Percentiles rank a stretch among this genome's conserved stretches.
phyloP scores from a whole-genome alignment of 1,284 basidiomycete genomes.

The Mycena citricolor region DNA sequence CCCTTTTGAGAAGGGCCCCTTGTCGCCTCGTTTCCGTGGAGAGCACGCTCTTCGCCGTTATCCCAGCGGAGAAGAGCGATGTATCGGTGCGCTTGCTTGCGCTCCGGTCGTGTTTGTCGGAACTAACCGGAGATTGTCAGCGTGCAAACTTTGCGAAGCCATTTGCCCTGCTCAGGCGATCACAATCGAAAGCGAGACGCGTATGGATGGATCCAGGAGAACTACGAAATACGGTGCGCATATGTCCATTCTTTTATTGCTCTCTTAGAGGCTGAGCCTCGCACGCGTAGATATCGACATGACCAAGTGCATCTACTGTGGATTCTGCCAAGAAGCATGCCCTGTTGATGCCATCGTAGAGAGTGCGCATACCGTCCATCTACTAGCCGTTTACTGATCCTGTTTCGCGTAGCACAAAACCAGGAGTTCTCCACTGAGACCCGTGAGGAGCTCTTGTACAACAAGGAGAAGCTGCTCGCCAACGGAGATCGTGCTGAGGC shows the following conservation, averaged over 20 bases:
- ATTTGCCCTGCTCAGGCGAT: constrained; percentile 99
- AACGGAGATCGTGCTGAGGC: constrained; percentile 97
- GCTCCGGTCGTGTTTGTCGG: constrained; percentile 5
- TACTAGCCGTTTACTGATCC: constrained; percentile 2
- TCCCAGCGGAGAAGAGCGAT: constrained; percentile 97
- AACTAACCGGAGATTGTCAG: too few species aligned
- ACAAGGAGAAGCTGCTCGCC: constrained; percentile 95
- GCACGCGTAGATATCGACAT: constrained; percentile 83
- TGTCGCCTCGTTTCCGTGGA: constrained; percentile 97
- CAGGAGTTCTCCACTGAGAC: constrained; percentile 97
- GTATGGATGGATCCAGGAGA: constrained; percentile 92
- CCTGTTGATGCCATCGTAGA: constrained; percentile 99
- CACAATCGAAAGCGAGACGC: constrained; percentile 97
- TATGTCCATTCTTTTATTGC: constrained; percentile 24
- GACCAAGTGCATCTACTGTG: constrained; percentile 97
- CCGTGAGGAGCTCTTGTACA: constrained; percentile 97
- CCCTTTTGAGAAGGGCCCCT: constrained; percentile 96
- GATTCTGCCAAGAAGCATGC: constrained; percentile 98
- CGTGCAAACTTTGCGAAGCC: constrained; percentile 99
- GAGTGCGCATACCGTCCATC: constrained; percentile 58
- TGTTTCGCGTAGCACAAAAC: constrained; percentile 78
- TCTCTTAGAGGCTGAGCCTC: constrained; percentile 9
- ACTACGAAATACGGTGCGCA: constrained; percentile 92
- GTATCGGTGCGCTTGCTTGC: constrained; percentile 90
- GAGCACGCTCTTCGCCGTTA: constrained; percentile 99